Evolutionary conservation across 129 eudicot species (phyloP), one percentile per base, ranked within the genome.

Genomic region (Logfia minima): DNA sequence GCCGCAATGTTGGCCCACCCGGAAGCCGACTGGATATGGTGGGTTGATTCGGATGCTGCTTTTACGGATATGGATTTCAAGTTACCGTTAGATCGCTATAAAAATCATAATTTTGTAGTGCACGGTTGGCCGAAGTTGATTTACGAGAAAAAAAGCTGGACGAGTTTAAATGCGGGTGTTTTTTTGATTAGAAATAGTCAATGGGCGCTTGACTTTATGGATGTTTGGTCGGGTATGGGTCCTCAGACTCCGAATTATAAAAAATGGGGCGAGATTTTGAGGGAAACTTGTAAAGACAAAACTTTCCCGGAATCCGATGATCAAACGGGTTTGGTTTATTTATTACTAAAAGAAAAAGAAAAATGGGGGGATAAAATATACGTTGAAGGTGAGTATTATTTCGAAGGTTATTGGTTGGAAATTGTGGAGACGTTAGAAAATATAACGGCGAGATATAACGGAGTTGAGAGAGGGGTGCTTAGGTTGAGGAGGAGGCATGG

Each of bases 1-100:
- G 98, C 96, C 3, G 93, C 92, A 61, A 88, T 93, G 96, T 26
- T 93, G 83, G 98, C 96, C 76, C 98, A 87, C 82, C 96, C 96
- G 63, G 98, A 92, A 61, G 88, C 96, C 53, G 98, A 92, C 86
- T 92, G 98, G 98, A 85, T 92, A 69, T 92, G 98, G 98, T 92
- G 98, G 98, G 93, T 92, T 9, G 98, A 92, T 79, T 89, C 96
- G 3, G 98, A 92, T 73, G 98, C 96, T 0, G 98, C 81, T 17
- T 81, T 89, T 58, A 89, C 93, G 3, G 97, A 91, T 74, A 91
- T 91, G 95, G 94, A 88, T 13, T 91, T 88, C 61, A 81, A 82
- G 74, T 22, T 88, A 21, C 97, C 93, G 24, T 29, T 88, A 70
- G 72, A 84, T 16, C 85, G 88, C 73, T 92, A 89, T 74, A 80